Evolutionary conservation across 1,139 yeast genomes (phyloP).

Genomic region (Suhomyces guaymorum): DNA sequence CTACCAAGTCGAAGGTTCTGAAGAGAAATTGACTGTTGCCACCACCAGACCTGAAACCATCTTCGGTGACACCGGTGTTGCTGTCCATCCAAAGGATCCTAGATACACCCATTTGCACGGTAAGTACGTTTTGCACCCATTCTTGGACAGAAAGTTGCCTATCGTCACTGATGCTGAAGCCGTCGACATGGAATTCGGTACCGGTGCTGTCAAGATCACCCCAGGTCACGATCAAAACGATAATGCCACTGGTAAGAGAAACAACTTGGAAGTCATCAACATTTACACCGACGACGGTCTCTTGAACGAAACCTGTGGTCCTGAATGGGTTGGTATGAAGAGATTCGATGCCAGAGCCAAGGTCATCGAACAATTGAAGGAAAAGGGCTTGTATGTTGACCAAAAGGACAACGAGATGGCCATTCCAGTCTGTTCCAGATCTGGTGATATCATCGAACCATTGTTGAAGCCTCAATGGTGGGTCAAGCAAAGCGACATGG

Average conservation of each 20-base stretch:
- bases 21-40: conserved; percentile 87
- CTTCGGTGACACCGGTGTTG: conserved; percentile 97
- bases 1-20: conserved; percentile 84
- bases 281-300: conserved; percentile 91
- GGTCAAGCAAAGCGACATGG: conserved; percentile 92
- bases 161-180: conserved; percentile 88
- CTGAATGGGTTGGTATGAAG: conserved; percentile 83
- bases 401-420: conserved; percentile 95
- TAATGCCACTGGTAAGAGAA: conserved; percentile 94
- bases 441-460: conserved; percentile 97
- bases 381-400: conserved; percentile 71
- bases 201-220: conserved; percentile 98
- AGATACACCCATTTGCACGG: conserved; percentile 96
- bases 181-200: conserved; percentile 98
- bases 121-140: conserved; percentile 87
- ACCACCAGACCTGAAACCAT: conserved; percentile 98
- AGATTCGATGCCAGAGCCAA: conserved; percentile 90
- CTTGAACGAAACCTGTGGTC: conserved; percentile 88
- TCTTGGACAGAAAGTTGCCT: conserved; percentile 81
- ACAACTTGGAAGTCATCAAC: conserved; percentile 81
- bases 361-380: conserved; percentile 81
- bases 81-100: conserved; percentile 93
- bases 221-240: conserved; percentile 99
- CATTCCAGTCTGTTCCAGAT: conserved; percentile 89
- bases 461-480: conserved; percentile 98